phyloP scores from a whole-genome alignment of 768 basidiomycete species.

The Lactifluus subvellereus region DNA sequence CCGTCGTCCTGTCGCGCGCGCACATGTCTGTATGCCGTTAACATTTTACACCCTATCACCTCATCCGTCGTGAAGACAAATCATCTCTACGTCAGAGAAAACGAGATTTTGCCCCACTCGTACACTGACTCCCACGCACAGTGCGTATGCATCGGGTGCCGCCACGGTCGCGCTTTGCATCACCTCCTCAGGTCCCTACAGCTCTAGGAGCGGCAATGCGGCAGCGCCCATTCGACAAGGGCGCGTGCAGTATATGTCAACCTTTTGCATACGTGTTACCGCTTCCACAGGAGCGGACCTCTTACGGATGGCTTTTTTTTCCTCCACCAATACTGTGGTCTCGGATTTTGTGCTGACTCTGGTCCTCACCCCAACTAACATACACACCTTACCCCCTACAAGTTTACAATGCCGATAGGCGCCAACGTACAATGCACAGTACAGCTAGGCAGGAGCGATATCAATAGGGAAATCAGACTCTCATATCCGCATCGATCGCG shows the following conservation, averaged over 20 bases:
- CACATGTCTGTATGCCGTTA: not conserved
- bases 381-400: not conserved
- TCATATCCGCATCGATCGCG: not conserved
- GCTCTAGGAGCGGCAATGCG: not conserved
- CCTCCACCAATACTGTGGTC: not conserved
- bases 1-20: not conserved
- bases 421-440: not conserved
- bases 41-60: not conserved
- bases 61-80: not conserved
- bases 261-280: not conserved
- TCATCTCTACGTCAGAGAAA: not conserved
- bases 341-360: not conserved
- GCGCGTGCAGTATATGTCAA: not conserved
- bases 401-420: not conserved
- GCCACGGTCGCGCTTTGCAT: not conserved
- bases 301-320: not conserved
- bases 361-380: not conserved
- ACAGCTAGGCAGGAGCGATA: not conserved
- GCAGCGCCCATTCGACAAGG: not conserved
- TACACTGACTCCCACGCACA: not conserved
- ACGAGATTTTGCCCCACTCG: not conserved
- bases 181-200: not conserved
- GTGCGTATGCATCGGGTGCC: not conserved
- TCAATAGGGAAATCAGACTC: not conserved
- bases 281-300: not conserved